These are phyloP conservation scores for Ganoderma resinaceum DNA, from an alignment of 1,284 basidiomycete species.

Conservation along the genomic window DNA sequence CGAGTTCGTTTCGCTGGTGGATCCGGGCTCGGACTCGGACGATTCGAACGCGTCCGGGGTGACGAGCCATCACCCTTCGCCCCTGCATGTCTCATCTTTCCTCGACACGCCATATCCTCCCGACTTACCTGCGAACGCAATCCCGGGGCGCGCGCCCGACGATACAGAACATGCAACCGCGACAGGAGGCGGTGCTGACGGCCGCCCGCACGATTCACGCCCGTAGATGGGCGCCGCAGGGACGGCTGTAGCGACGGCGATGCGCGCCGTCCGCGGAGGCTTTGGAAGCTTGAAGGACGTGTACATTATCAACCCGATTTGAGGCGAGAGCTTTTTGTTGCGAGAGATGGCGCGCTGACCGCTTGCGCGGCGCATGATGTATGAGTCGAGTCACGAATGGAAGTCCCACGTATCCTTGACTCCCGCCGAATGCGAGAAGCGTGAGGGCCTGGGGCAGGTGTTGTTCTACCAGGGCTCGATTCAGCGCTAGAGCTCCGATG, in stretches of 20 bases:
- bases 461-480: not conserved
- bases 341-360: not conserved
- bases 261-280: not conserved
- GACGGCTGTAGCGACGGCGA: not conserved
- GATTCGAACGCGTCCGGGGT: not conserved
- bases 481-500: not conserved
- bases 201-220: not conserved
- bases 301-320: not conserved
- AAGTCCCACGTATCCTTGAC: not conserved
- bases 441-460: not conserved
- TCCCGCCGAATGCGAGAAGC: not conserved
- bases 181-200: not conserved
- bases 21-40: not conserved
- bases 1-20: slow-evolving; percentile 1
- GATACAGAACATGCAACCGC: not conserved
- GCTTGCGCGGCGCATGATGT: not conserved
- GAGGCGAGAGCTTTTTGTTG: not conserved
- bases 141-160: not conserved
- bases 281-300: not conserved
- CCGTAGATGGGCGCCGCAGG: not conserved
- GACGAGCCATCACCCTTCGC: not conserved
- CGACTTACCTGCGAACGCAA: not conserved
- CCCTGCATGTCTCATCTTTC: not conserved
- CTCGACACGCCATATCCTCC: not conserved
- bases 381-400: not conserved